Base-by-base conservation (phyloP, 257 asterid genomes). In the Pogostemon cablin region DNA sequence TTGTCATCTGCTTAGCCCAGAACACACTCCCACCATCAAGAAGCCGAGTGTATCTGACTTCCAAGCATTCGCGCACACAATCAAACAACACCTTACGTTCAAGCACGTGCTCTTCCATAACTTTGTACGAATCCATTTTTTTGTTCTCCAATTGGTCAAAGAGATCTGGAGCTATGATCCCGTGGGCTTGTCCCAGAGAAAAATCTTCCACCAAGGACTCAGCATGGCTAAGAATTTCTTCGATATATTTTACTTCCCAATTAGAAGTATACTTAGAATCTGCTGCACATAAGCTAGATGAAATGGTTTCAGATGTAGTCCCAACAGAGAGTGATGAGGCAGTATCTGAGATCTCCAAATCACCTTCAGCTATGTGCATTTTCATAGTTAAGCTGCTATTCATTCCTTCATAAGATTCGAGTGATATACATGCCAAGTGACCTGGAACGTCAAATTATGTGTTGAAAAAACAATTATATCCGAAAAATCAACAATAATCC, bases 71-170 rank as follows among this genome's bases (percentile, higher is more conserved):
- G 47, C 80, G 80, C 56, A 84, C 87, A 17, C 87, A 84, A 52
- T 95, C 90, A 20, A 95, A 95, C 80, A 91, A 34, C 25, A 86
- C 82, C 78, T 83, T 91, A 38, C 87, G 86, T 76, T 75, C 84
- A 40, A 83, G 79, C 72, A 81, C 74, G n/a, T 69, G 76, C 56
- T 85, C 91, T 77, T 76, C 95, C 10, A 43, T 69, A 32, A 38
- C 78, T 76, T 77, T 82, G 78, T 78, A 75, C 1, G 78, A 75
- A 48, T 71, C 80, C 37, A 43, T 53, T 69, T 79, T 84, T 49
- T 77, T 86, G 68, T 75, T 82, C 80, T 90, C 99, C 75, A 91
- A 62, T 79, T 72, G 85, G 48, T 80, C 84, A 52, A 89, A 91
- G 7, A 88, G 73, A 66, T 77, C 72, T 4, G 96, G 88, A 62